Percentiles rank a stretch among this genome's conserved stretches.
These are phyloP conservation scores for Hura crepitans DNA, from an alignment of 441 rosid species.

Conservation along the genomic window DNA sequence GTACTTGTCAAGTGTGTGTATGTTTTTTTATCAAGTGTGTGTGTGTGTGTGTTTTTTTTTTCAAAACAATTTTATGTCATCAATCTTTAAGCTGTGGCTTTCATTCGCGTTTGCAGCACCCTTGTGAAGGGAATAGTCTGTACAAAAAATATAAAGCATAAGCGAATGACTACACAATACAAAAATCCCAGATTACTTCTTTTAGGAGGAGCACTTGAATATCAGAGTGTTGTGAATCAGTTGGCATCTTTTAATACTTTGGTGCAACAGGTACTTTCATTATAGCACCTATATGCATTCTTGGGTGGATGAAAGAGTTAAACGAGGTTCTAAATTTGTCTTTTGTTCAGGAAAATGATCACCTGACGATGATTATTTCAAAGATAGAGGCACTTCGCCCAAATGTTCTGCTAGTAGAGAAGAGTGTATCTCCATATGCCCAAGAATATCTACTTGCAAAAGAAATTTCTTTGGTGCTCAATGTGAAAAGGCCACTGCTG, in stretches of 20 bases:
- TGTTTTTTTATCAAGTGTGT: too few species aligned
- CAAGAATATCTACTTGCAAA: slow-evolving; percentile 75
- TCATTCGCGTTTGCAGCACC: slow-evolving; percentile 47
- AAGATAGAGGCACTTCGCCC: slow-evolving; percentile 89
- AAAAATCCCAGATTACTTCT: slow-evolving; percentile 78
- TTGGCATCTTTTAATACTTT: slow-evolving; percentile 84
- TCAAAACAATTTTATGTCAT: not conserved
- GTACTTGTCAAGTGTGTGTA: too few species aligned
- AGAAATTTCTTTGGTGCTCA: slow-evolving; percentile 87
- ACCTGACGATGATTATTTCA: slow-evolving; percentile 66
- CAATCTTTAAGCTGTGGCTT: slow-evolving; percentile 19
- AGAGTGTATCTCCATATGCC: slow-evolving; percentile 79
- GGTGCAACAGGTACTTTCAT: slow-evolving; percentile 67
- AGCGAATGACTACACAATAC: slow-evolving; percentile 93
- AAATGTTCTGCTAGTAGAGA: slow-evolving; percentile 86
- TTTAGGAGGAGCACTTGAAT: slow-evolving; percentile 89
- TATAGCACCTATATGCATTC: not conserved
- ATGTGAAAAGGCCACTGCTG: slow-evolving; percentile 72
- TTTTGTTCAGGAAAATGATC: slow-evolving; percentile 70
- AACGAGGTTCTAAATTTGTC: slow-evolving; percentile 22
- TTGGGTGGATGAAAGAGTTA: not conserved
- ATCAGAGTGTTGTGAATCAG: slow-evolving; percentile 67
- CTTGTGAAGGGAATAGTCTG: slow-evolving; percentile 83
- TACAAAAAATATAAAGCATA: slow-evolving; percentile 91
- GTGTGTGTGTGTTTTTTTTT: too few species aligned